These are phyloP conservation scores for Beta lomatogona DNA, from an alignment of 179 eudicot genomes.

Conservation along the genomic window DNA sequence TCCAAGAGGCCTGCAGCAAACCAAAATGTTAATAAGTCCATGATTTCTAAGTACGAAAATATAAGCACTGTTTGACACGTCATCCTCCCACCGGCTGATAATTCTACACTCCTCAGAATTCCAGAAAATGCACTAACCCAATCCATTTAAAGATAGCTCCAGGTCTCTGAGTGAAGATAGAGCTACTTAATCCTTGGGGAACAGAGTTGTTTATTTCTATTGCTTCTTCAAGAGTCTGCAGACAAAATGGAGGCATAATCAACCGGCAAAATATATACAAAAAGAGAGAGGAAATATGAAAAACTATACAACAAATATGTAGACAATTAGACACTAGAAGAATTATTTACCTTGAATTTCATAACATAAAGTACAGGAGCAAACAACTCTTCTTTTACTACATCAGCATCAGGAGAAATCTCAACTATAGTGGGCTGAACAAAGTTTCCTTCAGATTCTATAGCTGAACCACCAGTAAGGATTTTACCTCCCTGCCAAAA, in stretches of 20 bases:
- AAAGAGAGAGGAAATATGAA: background rate
- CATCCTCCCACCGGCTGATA: background rate
- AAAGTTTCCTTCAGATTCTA: slow-evolving; percentile 95
- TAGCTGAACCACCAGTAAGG: slow-evolving; percentile 76
- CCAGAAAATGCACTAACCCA: slow-evolving; percentile 56
- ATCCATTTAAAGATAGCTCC: slow-evolving; percentile 89
- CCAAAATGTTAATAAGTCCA: background rate
- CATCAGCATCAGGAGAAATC: slow-evolving; percentile 73
- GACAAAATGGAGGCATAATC: slow-evolving; percentile 5
- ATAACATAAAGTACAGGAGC: slow-evolving; percentile 93
- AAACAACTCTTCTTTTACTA: slow-evolving; percentile 95
- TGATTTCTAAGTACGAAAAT: background rate
- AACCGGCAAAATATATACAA: background rate
- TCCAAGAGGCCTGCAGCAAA: slow-evolving; percentile 72
- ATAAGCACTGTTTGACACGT: background rate
- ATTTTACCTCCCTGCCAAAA: slow-evolving; percentile 90
- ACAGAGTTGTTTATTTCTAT: slow-evolving; percentile 93
- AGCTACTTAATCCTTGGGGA: slow-evolving; percentile 96
- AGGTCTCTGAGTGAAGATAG: slow-evolving; percentile 87
- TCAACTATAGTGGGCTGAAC: slow-evolving; percentile 96
- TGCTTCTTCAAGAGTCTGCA: slow-evolving; percentile 88
- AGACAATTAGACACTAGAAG: background rate
- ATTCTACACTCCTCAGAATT: background rate
- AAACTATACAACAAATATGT: background rate
- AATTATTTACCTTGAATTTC: slow-evolving; percentile 72